Evolutionary conservation across 1,139 yeast genomes (phyloP).

Genomic region (Blastobotrys capitulatus): DNA sequence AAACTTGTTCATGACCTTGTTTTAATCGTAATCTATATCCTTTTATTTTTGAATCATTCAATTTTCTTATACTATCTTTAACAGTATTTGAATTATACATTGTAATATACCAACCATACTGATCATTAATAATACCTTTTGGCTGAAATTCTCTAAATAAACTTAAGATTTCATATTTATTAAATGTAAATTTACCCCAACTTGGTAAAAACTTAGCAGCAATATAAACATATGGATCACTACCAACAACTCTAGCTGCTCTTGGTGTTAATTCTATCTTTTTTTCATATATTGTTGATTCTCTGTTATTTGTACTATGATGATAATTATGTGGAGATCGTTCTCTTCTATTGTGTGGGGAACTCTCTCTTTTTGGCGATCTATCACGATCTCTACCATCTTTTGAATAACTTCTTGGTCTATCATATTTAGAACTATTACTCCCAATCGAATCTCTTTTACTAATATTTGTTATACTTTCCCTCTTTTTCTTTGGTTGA

Average conservation of each 20-base stretch:
- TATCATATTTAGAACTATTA: no score
- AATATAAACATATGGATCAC: slow-evolving; percentile 2
- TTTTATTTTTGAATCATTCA: background rate
- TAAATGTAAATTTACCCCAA: background rate
- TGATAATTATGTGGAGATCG: no score
- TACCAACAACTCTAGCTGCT: background rate
- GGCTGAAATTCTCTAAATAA: slow-evolving; percentile 1
- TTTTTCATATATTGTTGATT: no score
- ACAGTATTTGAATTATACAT: background rate
- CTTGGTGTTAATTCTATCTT: no score
- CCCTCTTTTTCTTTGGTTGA: background rate
- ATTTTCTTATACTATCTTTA: background rate
- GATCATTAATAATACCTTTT: background rate
- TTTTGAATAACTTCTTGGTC: no score
- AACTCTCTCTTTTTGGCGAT: background rate
- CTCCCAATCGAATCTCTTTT: no score
- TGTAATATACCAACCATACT: slow-evolving; percentile 5
- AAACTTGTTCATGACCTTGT: slow-evolving; percentile 20
- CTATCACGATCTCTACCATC: background rate
- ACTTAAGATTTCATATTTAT: background rate
- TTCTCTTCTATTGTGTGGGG: no score
- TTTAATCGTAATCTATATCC: slow-evolving; percentile 1
- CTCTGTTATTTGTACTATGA: no score
- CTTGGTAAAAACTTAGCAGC: background rate
- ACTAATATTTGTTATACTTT: no score